Base-by-base conservation (phyloP, 768 basidiomycete species). In the Dictyophora rubrovolvata region DNA sequence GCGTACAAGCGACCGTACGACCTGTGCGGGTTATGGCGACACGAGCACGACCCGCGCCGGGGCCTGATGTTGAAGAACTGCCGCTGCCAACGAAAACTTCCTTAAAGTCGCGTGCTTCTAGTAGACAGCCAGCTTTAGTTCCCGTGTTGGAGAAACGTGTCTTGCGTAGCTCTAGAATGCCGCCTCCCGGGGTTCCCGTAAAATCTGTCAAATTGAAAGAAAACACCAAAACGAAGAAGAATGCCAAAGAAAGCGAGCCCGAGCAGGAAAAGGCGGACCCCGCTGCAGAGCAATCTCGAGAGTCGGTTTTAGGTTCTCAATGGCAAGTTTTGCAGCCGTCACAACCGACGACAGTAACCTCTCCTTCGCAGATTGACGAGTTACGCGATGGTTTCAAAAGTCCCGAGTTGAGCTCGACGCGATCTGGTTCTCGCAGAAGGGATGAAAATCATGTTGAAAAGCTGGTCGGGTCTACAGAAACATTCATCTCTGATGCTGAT, bases 361-460 rank as follows among this genome's bases (percentile, higher is more conserved):
- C 50, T 51, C 18, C 50, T 22, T 51, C 50, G 18, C 28, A 42
- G n/a, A n/a, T 42, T 42, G 42, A 42, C n/a, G 42, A 37, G 20
- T 8, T 35, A 34, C 54, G 11, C 17, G 55, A 47, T 28, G 28
- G 48, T n/a, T 10, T 35, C 22, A 58, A 58, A 35, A 58, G 56
- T 50, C 48, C 48, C 34, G 48, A 50, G 14, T 5, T 50, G 16
- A 21, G 33, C 16, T 58, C 56, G 16, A 21, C 20, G 20, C 18
- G 36, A 14, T 55, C 54, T 2, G 55, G 42, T n/a, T 48, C 55
- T n/a, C 48, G 56, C 16, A 49, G 12, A 20, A n/a, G 22, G 16
- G 56, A 58, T 17, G 56, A 58, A 42, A 46, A 51, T n/a, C 47
- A 52, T 22, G 56, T 58, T 21, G 56, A 58, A 37, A 14, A 58